Base-by-base conservation (phyloP, 441 rosid species). In the Aquilaria agallochum region DNA sequence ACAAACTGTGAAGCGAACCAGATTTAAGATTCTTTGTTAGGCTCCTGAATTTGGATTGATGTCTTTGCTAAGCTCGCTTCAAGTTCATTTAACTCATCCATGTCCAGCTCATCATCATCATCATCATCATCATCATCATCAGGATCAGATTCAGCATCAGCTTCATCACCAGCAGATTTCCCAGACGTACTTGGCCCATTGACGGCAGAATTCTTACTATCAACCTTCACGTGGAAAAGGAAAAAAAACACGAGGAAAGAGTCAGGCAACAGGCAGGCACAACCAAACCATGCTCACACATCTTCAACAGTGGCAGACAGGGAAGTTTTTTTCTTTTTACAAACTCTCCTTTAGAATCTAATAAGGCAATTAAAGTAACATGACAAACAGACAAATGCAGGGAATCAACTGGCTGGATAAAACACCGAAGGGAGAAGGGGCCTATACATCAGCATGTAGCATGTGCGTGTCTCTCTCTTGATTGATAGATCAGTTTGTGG, bases 1-100 rank as follows among this genome's bases (percentile, higher is more conserved):
- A 5, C 42, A 36, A 36, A 3, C 27, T 20, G 7, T 36, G 42
- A 36, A 36, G 42, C 7, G 42, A 36, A 36, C 1, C 32, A 44
- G 12, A 27, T 15, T 65, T 65, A 50, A 40, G 45, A 56, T 40
- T 58, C 30, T 4, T 36, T 27, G 3, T 57, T 31, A 42, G 86
- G 82, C 66, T 86, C 85, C 31, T 82, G 68, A 68, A 84, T 84
- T 73, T 90, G 80, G 60, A 90, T 79, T 3, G 97, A 87, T 4
- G 96, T 79, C 73, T 78, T 89, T 10, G 95, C 78, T 72, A 91
- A 84, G 83, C 96, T 91, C 60, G 87, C 96, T 80, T 94, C 96
- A n/a, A 89, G 79, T 65, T 93, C 98, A 63, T 88, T 83, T 58
- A 93, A 70, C 78, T 90, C 97, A 71, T 94, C 98, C 79, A 90